Base-by-base conservation (phyloP, 805 yeast genomes). In the Saccharomycopsis malanga region DNA sequence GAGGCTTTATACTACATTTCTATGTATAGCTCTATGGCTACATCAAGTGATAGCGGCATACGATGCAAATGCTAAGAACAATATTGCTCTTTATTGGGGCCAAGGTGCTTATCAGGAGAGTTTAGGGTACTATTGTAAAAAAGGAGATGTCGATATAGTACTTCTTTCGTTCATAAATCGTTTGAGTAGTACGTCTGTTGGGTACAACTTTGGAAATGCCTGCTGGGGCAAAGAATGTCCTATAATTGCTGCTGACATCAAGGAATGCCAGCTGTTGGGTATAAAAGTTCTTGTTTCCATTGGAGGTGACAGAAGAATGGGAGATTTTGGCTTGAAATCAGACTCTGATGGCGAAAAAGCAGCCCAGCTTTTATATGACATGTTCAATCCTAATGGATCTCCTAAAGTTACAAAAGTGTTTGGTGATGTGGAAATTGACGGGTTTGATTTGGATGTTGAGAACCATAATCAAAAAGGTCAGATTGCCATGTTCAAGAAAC, bases 251-350 rank as follows among this genome's bases (percentile, higher is more conserved):
- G 61, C 65, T 23, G 95, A 86, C 61, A 87, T 88, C 54, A 58
- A 69, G 49, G 70, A 78, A 4, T 88, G 97, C 67, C 96, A 88
- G 66, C 57, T 67, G 1, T 59, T 70, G 14, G 96, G 96, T 42
- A 83, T 84, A 57, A 83, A 80, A 56, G 81, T 89, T 3, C 60
- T 89, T 27, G 61, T 89, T 7, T 86, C 96, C 0, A 61, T 89
- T 55, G 79, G 68, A 70, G 95, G 95, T 57, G 81, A 85, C 24
- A 51, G 46, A 1, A 14, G 32, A 21, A 14, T 88, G 7, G 73
- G 87, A 39, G 67, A 84, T 27, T 96, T 89, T 60, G 96, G 96
- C 1, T 87, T 88, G 60, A 81, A 84, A 56, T 73, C 77, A 51
- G 95, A 87, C 60, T 68, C 79, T 53, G 91, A 86, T 61, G 96